phyloP scores from a whole-genome alignment of 2,329 filamentous ascomycete genomes.

The Diplocarpon mali region DNA sequence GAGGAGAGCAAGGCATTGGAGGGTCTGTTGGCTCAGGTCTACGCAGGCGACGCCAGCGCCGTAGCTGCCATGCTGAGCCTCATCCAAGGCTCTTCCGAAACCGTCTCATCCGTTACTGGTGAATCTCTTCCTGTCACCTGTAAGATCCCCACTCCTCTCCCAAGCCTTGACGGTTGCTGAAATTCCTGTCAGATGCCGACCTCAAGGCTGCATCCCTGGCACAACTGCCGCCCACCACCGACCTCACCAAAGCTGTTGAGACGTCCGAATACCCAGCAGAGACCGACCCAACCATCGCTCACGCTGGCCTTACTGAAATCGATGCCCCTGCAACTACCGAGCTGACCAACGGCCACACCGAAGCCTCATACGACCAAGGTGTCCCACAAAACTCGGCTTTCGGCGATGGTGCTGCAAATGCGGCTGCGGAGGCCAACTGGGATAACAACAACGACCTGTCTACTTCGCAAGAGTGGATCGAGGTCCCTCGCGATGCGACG shows the following conservation, averaged over 20 bases:
- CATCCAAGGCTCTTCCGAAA: slow-evolving; percentile 59
- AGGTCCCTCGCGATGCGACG: slow-evolving; percentile 63
- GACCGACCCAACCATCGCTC: slow-evolving; percentile 55
- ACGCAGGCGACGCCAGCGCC: slow-evolving; percentile 64
- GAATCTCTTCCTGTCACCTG: slow-evolving; percentile 59
- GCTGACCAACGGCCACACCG: slow-evolving; percentile 35
- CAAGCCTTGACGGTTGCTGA: slow-evolving; percentile 9
- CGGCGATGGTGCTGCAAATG: slow-evolving; percentile 42
- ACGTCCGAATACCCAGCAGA: slow-evolving; percentile 29
- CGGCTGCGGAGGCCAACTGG: slow-evolving; percentile 57
- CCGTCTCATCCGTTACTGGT: slow-evolving; percentile 52
- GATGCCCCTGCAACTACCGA: slow-evolving; percentile 34
- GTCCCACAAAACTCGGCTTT: slow-evolving; percentile 40
- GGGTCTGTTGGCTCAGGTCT: slow-evolving; percentile 66
- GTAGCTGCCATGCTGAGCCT: slow-evolving; percentile 68
- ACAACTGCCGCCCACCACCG: slow-evolving; percentile 36
- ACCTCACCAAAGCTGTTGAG: slow-evolving; percentile 23
- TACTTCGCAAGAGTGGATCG: slow-evolving; percentile 28
- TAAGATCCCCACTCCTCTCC: slow-evolving; percentile 33
- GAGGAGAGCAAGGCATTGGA: slow-evolving; percentile 76
- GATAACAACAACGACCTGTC: slow-evolving; percentile 33
- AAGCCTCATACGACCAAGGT: slow-evolving; percentile 28
- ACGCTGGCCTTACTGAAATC: slow-evolving; percentile 59
- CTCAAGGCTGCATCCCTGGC: slow-evolving; percentile 45
- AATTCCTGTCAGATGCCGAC: slow-evolving; percentile 37